Base-by-base conservation (phyloP, 2,329 filamentous ascomycete species). In the Talaromyces sp. region DNA sequence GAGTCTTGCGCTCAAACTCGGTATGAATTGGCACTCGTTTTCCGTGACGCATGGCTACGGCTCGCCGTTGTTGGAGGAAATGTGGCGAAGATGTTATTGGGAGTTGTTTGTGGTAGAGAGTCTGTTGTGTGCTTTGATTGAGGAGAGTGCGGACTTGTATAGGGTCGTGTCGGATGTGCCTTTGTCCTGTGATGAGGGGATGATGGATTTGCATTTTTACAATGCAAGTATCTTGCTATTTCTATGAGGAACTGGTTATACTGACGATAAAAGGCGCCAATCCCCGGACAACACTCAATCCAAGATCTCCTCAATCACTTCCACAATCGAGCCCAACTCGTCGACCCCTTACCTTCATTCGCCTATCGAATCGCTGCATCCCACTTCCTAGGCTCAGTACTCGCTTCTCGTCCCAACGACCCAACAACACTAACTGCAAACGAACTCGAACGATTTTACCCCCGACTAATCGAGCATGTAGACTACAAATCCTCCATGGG, bases 21-120 rank as follows among this genome's bases (percentile, higher is more conserved):
- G 89, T 0, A 85, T 96, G 77, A 87, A 95, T 72, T 85, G 84
- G 3, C 81, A 85, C 51, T 81, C 84, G 0, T 96, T 89, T 73
- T 71, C 69, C 0, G 11, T 43, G 2, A n/a, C 66, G 7, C 67
- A 75, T 47, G 69, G 71, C 0, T 61, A 65, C 5, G 88, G 90
- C 0, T 85, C 88, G 60, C 80, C 85, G 0, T 79, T 91, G 0
- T 71, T 93, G 5, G 91, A 93, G 74, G 92, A 96, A 76, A 91
- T 89, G 75, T 92, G 90, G 88, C 85, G 91, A 15, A 83, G 92
- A 66, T 96, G 92, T 0, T 96, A 91, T 91, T 96, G 92, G 92
- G 91, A 85, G 70, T 72, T 90, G 49, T 93, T 88, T 73, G 84
- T 91, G 13, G 85, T 91, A 13, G 91, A 94, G 72, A 91, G 89